Percentiles rank a stretch among this genome's conserved stretches.
Evolutionary conservation across 208 protist genomes (phyloP).

Genomic region (Novymonas esmeraldas): DNA sequence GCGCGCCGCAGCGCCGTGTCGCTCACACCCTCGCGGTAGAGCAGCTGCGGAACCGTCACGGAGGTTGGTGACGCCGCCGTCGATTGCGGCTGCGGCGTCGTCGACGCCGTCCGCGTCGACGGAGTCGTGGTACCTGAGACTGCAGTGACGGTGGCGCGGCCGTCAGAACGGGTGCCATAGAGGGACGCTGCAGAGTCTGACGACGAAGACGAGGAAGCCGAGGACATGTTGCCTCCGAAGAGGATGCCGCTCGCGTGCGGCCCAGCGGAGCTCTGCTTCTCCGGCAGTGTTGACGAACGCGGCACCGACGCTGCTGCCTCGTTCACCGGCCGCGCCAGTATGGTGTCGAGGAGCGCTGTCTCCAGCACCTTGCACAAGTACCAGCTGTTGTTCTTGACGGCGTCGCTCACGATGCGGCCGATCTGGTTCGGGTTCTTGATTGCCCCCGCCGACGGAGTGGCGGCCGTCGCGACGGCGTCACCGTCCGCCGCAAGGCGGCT

Average conservation of each 20-base stretch:
- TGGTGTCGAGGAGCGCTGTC: conserved; percentile 51
- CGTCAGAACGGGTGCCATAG: too few species aligned
- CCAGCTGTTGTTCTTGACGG: conserved; percentile 62
- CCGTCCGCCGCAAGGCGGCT: not conserved
- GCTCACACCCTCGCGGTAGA: conserved; percentile 44
- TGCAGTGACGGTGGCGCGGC: not conserved
- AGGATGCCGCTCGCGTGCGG: not conserved
- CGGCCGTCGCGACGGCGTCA: not conserved
- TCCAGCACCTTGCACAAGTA: conserved; percentile 68
- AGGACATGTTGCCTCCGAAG: not conserved
- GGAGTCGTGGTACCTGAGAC: conserved; percentile 3
- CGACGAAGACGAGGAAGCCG: conserved; percentile 7
- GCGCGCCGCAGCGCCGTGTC: conserved; percentile 60
- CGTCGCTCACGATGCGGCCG: conserved; percentile 62
- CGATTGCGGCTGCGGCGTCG: not conserved
- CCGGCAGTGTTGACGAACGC: not conserved
- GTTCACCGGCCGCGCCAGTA: conserved; percentile 18
- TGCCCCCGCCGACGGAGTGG: not conserved
- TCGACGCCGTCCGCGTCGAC: not conserved
- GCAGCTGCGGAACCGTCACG: conserved; percentile 14
- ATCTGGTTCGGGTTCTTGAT: conserved; percentile 83
- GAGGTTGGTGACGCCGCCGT: not conserved
- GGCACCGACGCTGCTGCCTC: not conserved
- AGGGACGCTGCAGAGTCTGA: conserved; percentile 1
- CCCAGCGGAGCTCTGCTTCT: not conserved